These are phyloP conservation scores for Paracamarosporium sp. DNA, from an alignment of 2,329 filamentous ascomycete species.

Conservation along the genomic window DNA sequence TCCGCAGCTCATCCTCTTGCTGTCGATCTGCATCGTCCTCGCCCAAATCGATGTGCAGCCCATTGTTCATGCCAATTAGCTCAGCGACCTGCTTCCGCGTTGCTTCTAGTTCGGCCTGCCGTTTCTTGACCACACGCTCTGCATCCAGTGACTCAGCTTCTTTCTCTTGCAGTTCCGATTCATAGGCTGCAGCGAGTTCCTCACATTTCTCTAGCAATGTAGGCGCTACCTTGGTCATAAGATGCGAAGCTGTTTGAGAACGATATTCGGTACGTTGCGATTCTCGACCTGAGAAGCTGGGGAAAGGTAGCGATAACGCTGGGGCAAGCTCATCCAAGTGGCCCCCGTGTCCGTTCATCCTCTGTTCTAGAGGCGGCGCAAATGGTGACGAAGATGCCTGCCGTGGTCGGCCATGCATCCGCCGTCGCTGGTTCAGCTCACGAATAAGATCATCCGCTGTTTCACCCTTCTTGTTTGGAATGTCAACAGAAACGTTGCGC, in stretches of 20 bases:
- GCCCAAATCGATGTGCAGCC: conserved; percentile 35
- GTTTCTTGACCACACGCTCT: conserved; percentile 60
- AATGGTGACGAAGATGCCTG: conserved; percentile 76
- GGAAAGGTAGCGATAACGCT: conserved; percentile 33
- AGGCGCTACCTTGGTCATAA: conserved; percentile 69
- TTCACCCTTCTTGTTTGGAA: conserved; percentile 81
- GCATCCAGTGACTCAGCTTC: conserved; percentile 60
- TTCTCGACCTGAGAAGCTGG: conserved; percentile 27
- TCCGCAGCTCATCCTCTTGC: conserved; percentile 47
- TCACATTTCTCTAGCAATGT: conserved; percentile 57
- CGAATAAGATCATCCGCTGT: conserved; percentile 86
- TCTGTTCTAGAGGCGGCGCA: conserved; percentile 44
- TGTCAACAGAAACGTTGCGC: conserved; percentile 81
- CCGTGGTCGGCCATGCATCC: conserved; percentile 64
- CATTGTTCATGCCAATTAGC: conserved; percentile 46
- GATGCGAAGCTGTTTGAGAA: conserved; percentile 59
- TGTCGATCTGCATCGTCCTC: conserved; percentile 45
- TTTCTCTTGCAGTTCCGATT: conserved; percentile 77
- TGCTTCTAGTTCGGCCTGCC: conserved; percentile 70
- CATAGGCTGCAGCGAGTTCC: conserved; percentile 62
- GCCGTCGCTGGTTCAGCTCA: conserved; percentile 70
- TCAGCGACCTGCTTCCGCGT: conserved; percentile 67
- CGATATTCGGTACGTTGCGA: conserved; percentile 40
- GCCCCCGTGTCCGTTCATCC: conserved; percentile 35
- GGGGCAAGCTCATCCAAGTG: conserved; percentile 25